phyloP scores from a whole-genome alignment of 2,329 filamentous ascomycete genomes.

The Fusarium sp. region DNA sequence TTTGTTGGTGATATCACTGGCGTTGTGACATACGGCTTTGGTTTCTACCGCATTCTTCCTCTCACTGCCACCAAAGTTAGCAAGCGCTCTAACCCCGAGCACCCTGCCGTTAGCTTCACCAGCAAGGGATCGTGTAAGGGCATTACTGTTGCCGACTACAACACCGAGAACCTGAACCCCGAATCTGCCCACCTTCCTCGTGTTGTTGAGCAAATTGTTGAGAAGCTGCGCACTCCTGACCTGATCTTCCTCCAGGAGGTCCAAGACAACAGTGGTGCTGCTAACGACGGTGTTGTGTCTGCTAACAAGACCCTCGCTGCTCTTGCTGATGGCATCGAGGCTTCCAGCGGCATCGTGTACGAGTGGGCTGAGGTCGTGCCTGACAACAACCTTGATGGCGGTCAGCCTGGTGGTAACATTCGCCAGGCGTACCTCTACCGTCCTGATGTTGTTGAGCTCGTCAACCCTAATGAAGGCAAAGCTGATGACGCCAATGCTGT shows the following conservation, averaged over 20 bases:
- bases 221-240: conserved; percentile 72
- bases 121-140: conserved; percentile 69
- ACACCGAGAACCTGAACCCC: conserved; percentile 75
- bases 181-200: conserved; percentile 65
- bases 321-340: conserved; percentile 65
- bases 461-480: conserved; percentile 68
- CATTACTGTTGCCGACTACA: conserved; percentile 75
- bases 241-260: conserved; percentile 78
- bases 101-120: conserved; percentile 64
- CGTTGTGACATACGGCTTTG: conserved; percentile 73
- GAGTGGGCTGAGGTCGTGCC: conserved; percentile 71
- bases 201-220: conserved; percentile 74
- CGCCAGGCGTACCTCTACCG: conserved; percentile 78
- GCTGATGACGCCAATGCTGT: conserved; percentile 68
- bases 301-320: conserved; percentile 70
- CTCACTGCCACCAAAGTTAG: conserved; percentile 66
- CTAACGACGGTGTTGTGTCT: conserved; percentile 67
- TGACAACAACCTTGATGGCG: conserved; percentile 71
- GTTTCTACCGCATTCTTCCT: conserved; percentile 77
- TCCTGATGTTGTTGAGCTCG: conserved; percentile 68
- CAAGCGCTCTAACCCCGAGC: conserved; percentile 59
- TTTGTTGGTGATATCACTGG: conserved; percentile 74
- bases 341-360: conserved; percentile 66
- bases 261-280: conserved; percentile 73
- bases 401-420: conserved; percentile 78